phyloP scores from a whole-genome alignment of 1,284 basidiomycete genomes.

The Mycena sp. region DNA sequence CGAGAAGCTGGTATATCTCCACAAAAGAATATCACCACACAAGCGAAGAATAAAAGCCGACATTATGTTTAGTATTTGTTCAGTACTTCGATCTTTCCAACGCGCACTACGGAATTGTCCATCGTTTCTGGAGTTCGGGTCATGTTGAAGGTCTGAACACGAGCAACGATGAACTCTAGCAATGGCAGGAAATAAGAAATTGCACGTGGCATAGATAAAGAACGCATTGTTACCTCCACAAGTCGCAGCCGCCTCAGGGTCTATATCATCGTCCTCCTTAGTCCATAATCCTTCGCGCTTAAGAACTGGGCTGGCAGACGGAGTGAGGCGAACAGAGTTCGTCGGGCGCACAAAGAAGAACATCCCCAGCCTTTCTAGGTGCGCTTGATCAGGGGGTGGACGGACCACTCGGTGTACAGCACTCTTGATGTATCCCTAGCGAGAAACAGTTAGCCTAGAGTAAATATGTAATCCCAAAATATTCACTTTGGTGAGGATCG shows the following conservation, averaged over 20 bases:
- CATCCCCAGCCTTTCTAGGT: slow-evolving; percentile 36
- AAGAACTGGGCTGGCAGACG: slow-evolving; percentile 37
- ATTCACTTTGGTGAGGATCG: slow-evolving; percentile 33
- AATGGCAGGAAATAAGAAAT: not conserved
- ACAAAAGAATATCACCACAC: too few species aligned
- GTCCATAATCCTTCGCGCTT: slow-evolving; percentile 33
- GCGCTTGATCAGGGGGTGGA: slow-evolving; percentile 57
- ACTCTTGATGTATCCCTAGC: slow-evolving; percentile 46
- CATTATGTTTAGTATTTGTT: slow-evolving; percentile 14
- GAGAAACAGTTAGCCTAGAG: not conserved
- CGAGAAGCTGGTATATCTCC: too few species aligned
- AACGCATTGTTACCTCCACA: slow-evolving; percentile 12
- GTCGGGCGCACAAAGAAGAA: slow-evolving; percentile 38
- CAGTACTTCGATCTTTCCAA: slow-evolving; percentile 8
- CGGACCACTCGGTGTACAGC: slow-evolving; percentile 60
- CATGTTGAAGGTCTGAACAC: slow-evolving; percentile 6
- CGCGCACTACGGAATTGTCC: slow-evolving; percentile 21
- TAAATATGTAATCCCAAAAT: not conserved
- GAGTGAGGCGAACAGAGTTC: slow-evolving; percentile 34
- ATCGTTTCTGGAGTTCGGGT: slow-evolving; percentile 3
- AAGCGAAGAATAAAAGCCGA: too few species aligned
- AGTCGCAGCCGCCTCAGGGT: slow-evolving; percentile 1
- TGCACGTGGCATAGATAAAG: not conserved
- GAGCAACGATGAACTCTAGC: slow-evolving; percentile 11
- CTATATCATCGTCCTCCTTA: slow-evolving; percentile 24